A percentile compares a stretch with the other conserved stretches of the same genome.
Evolutionary conservation across 2,329 filamentous ascomycete genomes (phyloP).

Genomic region (Raffaelea albimanens): DNA sequence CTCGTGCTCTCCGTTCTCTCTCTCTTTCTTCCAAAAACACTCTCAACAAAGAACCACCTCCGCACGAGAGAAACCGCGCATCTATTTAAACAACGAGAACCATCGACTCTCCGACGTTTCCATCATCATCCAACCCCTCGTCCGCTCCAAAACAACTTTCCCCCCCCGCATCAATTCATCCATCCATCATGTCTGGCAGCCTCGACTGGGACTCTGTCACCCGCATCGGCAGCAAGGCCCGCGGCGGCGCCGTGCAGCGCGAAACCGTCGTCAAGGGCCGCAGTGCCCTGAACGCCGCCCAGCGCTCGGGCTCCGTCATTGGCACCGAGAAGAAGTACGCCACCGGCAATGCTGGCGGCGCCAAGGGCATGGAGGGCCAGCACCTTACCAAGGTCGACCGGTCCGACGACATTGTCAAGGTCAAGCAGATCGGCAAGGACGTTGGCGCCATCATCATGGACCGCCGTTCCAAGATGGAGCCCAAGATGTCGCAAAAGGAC

Average conservation of each 20-base stretch:
- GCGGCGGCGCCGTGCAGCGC: conserved; percentile 55
- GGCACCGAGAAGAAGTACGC: conserved; percentile 86
- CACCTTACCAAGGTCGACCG: conserved; percentile 97
- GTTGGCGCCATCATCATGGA: conserved; percentile 78
- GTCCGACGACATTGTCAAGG: conserved; percentile 93
- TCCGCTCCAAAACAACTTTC: too few species aligned
- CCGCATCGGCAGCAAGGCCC: conserved; percentile 86
- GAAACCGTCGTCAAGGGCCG: conserved; percentile 88
- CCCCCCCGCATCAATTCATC: not conserved
- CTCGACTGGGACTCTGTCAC: conserved; percentile 81
- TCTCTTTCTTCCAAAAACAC: too few species aligned
- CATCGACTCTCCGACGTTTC: too few species aligned
- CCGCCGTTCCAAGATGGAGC: conserved; percentile 70
- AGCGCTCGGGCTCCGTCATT: conserved; percentile 66
- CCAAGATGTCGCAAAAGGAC: conserved; percentile 93
- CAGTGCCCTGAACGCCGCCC: conserved; percentile 76
- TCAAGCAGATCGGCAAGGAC: conserved; percentile 74
- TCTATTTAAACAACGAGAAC: too few species aligned
- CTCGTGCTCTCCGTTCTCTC: too few species aligned
- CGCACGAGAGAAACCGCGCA: too few species aligned
- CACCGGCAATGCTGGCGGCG: conserved; percentile 59
- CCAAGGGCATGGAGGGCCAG: conserved; percentile 69
- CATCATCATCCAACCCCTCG: too few species aligned
- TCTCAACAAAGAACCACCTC: too few species aligned
- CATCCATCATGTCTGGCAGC: conserved; percentile 46